Evolutionary conservation across 2,329 filamentous ascomycete genomes (phyloP).

Genomic region (Penicillium griseofulvum): DNA sequence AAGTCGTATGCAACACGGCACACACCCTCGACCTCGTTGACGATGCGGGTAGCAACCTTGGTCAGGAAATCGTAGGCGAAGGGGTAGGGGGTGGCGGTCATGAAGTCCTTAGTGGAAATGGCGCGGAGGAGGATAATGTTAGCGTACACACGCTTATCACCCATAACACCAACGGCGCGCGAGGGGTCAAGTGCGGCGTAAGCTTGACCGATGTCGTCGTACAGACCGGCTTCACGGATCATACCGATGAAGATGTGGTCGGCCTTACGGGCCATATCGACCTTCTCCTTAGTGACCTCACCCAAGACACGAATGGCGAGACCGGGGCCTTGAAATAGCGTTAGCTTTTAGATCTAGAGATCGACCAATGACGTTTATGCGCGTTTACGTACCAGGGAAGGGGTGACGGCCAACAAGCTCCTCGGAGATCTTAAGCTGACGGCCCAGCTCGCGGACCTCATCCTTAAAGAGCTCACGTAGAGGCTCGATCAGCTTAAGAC

Average conservation of each 20-base stretch:
- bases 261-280: constrained; percentile 64
- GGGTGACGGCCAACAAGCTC: constrained; percentile 73
- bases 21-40: constrained; percentile 73
- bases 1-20: constrained; percentile 68
- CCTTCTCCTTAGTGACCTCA: constrained; percentile 75
- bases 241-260: constrained; percentile 49
- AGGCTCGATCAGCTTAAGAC: constrained; percentile 62
- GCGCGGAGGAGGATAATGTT: constrained; percentile 43
- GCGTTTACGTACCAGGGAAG: constrained; percentile 46
- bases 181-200: constrained; percentile 67
- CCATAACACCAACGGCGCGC: constrained; percentile 56
- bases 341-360: background rate
- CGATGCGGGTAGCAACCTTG: constrained; percentile 63
- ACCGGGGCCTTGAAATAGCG: constrained; percentile 54
- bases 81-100: constrained; percentile 69
- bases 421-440: constrained; percentile 68
- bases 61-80: constrained; percentile 64
- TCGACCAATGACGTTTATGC: no score
- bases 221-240: constrained; percentile 46
- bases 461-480: constrained; percentile 81
- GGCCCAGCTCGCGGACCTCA: constrained; percentile 69
- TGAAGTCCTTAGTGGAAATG: constrained; percentile 66
- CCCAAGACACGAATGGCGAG: constrained; percentile 79
- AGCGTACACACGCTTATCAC: constrained; percentile 63
- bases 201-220: constrained; percentile 63